These are phyloP conservation scores for Epithemia pelagica DNA, from an alignment of 108 stramenopile genomes.

Conservation along the genomic window DNA sequence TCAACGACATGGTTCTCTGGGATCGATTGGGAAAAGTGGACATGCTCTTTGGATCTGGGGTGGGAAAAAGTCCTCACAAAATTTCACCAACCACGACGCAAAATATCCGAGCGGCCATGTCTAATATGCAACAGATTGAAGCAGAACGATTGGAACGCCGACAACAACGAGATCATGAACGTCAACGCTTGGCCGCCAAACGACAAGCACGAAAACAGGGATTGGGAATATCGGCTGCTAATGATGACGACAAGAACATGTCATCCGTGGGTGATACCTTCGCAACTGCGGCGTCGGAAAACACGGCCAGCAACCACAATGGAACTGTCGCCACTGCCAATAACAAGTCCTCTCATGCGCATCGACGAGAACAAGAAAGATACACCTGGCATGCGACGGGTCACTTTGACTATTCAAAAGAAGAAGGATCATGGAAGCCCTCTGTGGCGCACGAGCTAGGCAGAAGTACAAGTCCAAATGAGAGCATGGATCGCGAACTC, in stretches of 20 bases:
- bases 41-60: slow-evolving; percentile 17
- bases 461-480: background rate
- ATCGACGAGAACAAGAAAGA: too few species aligned
- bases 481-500: slow-evolving; percentile 1
- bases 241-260: background rate
- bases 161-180: slow-evolving; percentile 12
- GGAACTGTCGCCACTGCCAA: background rate
- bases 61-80: background rate
- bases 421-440: background rate
- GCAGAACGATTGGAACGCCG: slow-evolving; percentile 3
- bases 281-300: too few species aligned
- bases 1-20: slow-evolving; percentile 17
- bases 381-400: background rate
- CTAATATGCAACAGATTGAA: slow-evolving; percentile 11
- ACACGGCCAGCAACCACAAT: too few species aligned
- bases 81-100: slow-evolving; percentile 4
- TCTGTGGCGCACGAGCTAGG: background rate
- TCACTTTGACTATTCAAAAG: background rate
- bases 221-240: background rate
- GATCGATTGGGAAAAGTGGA: slow-evolving; percentile 13
- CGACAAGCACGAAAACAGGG: background rate
- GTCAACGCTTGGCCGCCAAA: slow-evolving; percentile 5
- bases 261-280: background rate
- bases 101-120: slow-evolving; percentile 8
- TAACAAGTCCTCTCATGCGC: too few species aligned